Percentiles rank a stretch among this genome's conserved stretches.
These are phyloP conservation scores for Coelastrella sp. DNA, from an alignment of 139 green algal species.

Conservation along the genomic window DNA sequence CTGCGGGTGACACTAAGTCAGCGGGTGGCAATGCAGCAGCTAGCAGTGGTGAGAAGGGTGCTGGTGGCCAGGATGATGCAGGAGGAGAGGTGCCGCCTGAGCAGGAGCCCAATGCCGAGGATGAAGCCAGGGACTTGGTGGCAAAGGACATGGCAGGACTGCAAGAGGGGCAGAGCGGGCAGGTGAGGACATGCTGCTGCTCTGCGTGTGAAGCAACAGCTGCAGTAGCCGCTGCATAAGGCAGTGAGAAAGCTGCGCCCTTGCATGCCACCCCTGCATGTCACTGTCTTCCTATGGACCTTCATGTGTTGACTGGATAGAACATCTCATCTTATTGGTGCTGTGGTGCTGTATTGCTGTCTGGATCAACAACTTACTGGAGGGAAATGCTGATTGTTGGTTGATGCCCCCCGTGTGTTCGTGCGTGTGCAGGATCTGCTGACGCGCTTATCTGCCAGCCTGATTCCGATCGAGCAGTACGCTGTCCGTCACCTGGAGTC, in stretches of 20 bases:
- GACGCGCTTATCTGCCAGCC: conserved; percentile 49
- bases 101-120: not conserved
- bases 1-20: not conserved
- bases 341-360: too few relatives aligned
- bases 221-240: too few relatives aligned
- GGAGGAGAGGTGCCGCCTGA: not conserved
- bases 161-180: not conserved
- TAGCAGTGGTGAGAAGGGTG: not conserved
- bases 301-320: too few relatives aligned
- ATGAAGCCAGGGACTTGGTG: conserved; percentile 23
- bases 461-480: conserved; percentile 64
- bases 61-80: not conserved
- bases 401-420: too few relatives aligned
- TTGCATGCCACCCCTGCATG: too few relatives aligned
- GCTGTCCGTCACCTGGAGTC: conserved; percentile 50
- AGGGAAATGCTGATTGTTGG: too few relatives aligned
- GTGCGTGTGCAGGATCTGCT: conserved; percentile 48
- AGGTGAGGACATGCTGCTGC: not conserved
- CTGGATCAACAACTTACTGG: too few relatives aligned
- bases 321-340: too few relatives aligned
- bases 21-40: not conserved
- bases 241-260: too few relatives aligned
- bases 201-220: not conserved
- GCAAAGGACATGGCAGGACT: conserved; percentile 33
- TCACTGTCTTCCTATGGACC: too few relatives aligned